A percentile compares a stretch with the other conserved stretches of the same genome.
Evolutionary conservation across 495 filamentous ascomycete genomes (phyloP).

Genomic region (Aspergillus haitiensis): DNA sequence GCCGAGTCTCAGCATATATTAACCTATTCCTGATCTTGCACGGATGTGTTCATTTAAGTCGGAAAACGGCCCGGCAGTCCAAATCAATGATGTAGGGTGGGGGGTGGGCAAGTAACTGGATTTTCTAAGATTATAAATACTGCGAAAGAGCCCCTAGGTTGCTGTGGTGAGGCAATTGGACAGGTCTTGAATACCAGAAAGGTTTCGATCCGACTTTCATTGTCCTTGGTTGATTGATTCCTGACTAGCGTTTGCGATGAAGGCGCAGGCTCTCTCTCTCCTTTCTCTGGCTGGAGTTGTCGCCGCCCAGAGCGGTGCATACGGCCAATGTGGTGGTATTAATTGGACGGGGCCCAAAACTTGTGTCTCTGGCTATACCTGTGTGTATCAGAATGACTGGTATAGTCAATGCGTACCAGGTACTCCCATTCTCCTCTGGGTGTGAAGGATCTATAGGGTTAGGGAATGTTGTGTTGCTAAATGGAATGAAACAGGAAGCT

Average conservation of each 20-base stretch:
- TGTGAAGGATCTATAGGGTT: neutral
- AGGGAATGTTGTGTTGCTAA: neutral
- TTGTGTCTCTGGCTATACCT: slow-evolving; percentile 35
- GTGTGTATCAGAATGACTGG: slow-evolving; percentile 36
- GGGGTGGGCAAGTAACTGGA: too few species aligned
- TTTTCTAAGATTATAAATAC: neutral
- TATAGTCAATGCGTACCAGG: slow-evolving; percentile 41
- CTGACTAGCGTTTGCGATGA: slow-evolving; percentile 1
- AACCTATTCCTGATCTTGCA: neutral
- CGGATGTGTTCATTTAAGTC: neutral
- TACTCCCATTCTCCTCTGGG: slow-evolving; percentile 4
- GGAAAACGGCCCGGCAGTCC: neutral
- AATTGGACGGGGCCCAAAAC: slow-evolving; percentile 29
- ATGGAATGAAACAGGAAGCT: slow-evolving; percentile 1
- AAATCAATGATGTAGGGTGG: neutral
- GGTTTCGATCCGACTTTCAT: neutral
- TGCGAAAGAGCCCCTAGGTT: neutral
- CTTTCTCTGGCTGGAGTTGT: slow-evolving; percentile 27
- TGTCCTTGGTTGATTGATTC: neutral
- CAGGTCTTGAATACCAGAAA: neutral
- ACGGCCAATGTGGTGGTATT: slow-evolving; percentile 39
- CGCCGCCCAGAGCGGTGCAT: slow-evolving; percentile 30
- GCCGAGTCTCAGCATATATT: too few species aligned
- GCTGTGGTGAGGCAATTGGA: slow-evolving; percentile 3
- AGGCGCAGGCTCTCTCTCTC: slow-evolving; percentile 3